Evolutionary conservation across 2,329 filamentous ascomycete species (phyloP), one percentile per base, ranked within the genome.

Genomic region (Plectosphaerella plurivora): DNA sequence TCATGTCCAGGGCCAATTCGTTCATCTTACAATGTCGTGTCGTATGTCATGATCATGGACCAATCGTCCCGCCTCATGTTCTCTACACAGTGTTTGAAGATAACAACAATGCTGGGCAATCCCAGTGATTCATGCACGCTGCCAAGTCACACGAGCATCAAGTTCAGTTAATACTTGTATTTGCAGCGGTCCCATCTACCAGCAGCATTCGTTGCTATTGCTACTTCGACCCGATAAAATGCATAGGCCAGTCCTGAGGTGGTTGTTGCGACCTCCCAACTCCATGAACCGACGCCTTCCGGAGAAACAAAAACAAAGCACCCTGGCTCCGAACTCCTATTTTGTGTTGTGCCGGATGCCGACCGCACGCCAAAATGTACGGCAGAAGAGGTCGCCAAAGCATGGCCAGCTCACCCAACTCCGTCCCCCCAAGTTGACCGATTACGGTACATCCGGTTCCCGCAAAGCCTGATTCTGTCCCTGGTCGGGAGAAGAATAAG

Each of bases 331-430:
- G 11, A 54, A 58, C 54, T 53, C 49, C 63, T 67, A 74, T 76
- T 77, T 75, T 60, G 69, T 75, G 68, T 33, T 71, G 68, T 74
- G 68, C 37, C 20, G 14, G 46, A 18, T 37, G 14, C 44, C 22
- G 25, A 20, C 8, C 16, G 24, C 33, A 46, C n/a, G 25, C 16
- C 28, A 47, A 41, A 28, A 45, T 48, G 35, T 37, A 49, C 45
- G 39, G 15, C n/a, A 33, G 36, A 37, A 33, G 10, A 24, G 16
- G 8, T n/a, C 41, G 41, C 41, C 41, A 20, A 18, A 44, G n/a
- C 18, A 18, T 20, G 41, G 11, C 41, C 41, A 18, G 4, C 41
- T 44, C 18, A 44, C 49, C 46, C 16, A 39, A 39, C 51, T 39
- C 41, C 16, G 15, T 39, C 16, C 18, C 41, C 16, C n/a, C 15